phyloP scores from a whole-genome alignment of 2,329 filamentous ascomycete species.

The Alternaria infectoria region DNA sequence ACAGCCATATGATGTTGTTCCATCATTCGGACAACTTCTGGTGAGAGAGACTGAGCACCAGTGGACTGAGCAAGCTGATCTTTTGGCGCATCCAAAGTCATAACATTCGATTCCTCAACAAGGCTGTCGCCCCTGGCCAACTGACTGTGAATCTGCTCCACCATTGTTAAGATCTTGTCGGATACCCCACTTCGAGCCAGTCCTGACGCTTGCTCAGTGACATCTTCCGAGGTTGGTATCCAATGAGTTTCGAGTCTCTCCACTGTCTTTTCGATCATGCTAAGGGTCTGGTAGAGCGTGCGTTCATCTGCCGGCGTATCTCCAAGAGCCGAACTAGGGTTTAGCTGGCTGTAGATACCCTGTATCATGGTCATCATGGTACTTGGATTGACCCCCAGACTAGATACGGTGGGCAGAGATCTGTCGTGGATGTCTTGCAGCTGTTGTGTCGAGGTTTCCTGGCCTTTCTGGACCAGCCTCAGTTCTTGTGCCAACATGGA shows the following conservation, averaged over 20 bases:
- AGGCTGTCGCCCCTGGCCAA: neutral
- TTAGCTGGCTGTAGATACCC: neutral
- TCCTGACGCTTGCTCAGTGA: neutral
- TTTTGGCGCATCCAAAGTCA: neutral
- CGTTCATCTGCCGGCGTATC: neutral
- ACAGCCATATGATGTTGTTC: neutral
- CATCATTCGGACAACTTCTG: neutral
- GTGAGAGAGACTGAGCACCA: neutral
- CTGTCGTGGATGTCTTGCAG: neutral
- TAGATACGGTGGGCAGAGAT: neutral
- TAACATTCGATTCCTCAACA: neutral
- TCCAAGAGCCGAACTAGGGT: neutral
- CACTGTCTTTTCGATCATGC: neutral
- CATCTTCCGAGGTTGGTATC: neutral
- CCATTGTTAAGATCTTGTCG: neutral
- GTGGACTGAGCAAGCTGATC: neutral
- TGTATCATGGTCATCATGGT: neutral
- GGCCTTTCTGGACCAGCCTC: neutral
- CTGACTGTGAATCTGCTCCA: neutral
- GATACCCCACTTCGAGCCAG: neutral
- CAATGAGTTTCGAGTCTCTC: neutral
- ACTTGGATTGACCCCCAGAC: neutral
- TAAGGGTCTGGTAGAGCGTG: neutral
- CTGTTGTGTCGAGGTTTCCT: neutral
- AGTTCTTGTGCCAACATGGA: neutral